A percentile compares a stretch with the other conserved stretches of the same genome.
These are phyloP conservation scores for Nakazawaea sp. DNA, from an alignment of 805 yeast species.

Conservation along the genomic window DNA sequence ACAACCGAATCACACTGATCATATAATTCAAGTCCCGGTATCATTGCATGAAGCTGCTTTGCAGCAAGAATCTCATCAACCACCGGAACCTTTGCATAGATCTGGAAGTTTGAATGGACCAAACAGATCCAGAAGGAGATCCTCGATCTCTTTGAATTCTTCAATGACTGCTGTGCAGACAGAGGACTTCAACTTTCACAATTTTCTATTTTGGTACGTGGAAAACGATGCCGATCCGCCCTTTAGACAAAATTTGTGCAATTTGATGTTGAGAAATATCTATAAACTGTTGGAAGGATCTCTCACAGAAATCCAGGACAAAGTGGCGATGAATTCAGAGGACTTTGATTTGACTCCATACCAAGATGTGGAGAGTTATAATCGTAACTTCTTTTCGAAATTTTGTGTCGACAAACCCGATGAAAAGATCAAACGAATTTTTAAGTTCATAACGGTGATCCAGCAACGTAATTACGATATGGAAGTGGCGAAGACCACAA, in stretches of 20 bases:
- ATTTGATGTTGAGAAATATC: constrained; percentile 10
- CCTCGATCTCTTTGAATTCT: constrained; percentile 10
- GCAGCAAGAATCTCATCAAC: neutral
- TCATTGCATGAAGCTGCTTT: neutral
- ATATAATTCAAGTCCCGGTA: neutral
- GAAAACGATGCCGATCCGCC: constrained; percentile 10
- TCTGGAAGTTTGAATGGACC: neutral
- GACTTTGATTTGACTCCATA: constrained; percentile 6
- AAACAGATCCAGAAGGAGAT: constrained; percentile 2
- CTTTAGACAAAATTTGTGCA: constrained; percentile 8
- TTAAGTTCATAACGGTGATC: constrained; percentile 21
- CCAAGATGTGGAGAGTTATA: constrained; percentile 20
- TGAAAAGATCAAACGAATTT: constrained; percentile 20
- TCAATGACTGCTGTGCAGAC: constrained; percentile 6
- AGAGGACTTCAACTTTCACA: constrained; percentile 11
- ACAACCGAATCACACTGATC: constrained; percentile 9
- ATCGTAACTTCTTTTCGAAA: constrained; percentile 20
- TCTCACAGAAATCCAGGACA: constrained; percentile 2
- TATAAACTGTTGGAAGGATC: constrained; percentile 7
- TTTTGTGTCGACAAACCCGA: constrained; percentile 15
- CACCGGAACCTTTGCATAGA: too few species aligned
- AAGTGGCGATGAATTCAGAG: too few species aligned
- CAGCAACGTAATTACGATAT: constrained; percentile 21
- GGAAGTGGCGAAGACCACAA: constrained; percentile 6
- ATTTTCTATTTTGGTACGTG: constrained; percentile 11